Base-by-base conservation (phyloP, 225 moss, liverwort and hornwort genomes). In the Ulota crispa region DNA sequence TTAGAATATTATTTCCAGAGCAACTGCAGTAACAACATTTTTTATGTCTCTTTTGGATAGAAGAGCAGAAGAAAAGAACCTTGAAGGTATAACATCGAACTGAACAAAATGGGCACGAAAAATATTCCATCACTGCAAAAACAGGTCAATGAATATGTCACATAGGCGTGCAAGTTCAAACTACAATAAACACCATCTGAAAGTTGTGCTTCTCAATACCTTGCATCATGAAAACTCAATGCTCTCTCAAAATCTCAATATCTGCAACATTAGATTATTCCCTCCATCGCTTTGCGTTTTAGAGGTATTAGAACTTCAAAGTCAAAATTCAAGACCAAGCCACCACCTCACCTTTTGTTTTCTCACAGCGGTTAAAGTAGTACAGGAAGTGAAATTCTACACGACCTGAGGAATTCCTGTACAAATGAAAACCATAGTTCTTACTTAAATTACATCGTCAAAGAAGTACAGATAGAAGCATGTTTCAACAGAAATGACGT, bases 71-170 rank as follows among this genome's bases (percentile, higher is more conserved):
- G 36, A 70, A 68, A 76, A 71, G 79, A 57, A 97, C 97, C 95
- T 97, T 92, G 78, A 94, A 95, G 78, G 94, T 92, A 75, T 86
- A 91, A 85, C 97, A 95, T 66, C 87, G 89, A 64, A 89, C 91
- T 26, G 90, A 88, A 81, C 97, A 97, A 84, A 97, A 95, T 55
- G 97, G 97, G 87, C 97, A 97, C 30, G 95, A 86, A 77, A 94
- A 97, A 78, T 94, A 89, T 69, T 95, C 95, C 68, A 93, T 91
- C 77, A 94, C 97, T 97, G 91, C 82, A 84, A 75, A 75, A 54
- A 63, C 20, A 74, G 32, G 50, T 23, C 70, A 61, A 73, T 21
- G 59, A 80, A 67, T 26, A 56, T 21, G 70, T 60, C 60, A 78
- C 41, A 50, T 31, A 30, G 28, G 55, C 20, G 69, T 8, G 42